A percentile compares a stretch with the other conserved stretches of the same genome.
These are phyloP conservation scores for Tolypocladium nubicola DNA, from an alignment of 2,329 filamentous ascomycete genomes.

Conservation along the genomic window DNA sequence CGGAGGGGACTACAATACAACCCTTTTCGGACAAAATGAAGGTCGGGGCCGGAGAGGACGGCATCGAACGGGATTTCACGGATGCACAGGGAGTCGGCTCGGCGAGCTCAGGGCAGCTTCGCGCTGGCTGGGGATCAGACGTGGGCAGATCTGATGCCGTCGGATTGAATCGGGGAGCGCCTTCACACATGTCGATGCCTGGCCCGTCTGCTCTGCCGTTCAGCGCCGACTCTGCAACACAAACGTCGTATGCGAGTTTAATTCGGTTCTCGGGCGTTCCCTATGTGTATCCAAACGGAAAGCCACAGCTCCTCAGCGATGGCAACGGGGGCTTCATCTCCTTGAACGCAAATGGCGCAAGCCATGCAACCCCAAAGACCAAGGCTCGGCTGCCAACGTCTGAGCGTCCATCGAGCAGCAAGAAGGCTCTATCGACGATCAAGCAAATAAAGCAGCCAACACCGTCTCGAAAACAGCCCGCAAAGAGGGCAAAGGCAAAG, in stretches of 20 bases:
- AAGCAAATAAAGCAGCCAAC: conserved; percentile 1
- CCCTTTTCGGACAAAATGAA: not conserved
- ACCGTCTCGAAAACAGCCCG: not conserved
- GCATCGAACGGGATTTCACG: not conserved
- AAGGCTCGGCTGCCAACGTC: not conserved
- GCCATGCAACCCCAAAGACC: not conserved
- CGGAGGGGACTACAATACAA: conserved; percentile 1
- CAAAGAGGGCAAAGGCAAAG: not conserved
- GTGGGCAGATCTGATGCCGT: not conserved
- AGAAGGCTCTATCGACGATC: not conserved
- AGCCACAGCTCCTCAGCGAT: not conserved
- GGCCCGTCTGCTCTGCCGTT: not conserved
- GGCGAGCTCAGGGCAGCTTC: not conserved
- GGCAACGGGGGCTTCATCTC: not conserved
- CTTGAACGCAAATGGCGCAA: not conserved
- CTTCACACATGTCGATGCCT: not conserved
- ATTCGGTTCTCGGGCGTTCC: not conserved
- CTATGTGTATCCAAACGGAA: not conserved
- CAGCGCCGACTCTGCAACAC: not conserved
- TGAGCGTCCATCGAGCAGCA: not conserved
- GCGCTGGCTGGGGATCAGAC: not conserved
- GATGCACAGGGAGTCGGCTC: not conserved
- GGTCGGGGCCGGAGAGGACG: conserved; percentile 1
- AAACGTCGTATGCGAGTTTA: not conserved
- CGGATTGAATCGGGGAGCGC: not conserved